Evolutionary conservation across 2,329 filamentous ascomycete species (phyloP).

Genomic region (Beauveria pseudobassiana): DNA sequence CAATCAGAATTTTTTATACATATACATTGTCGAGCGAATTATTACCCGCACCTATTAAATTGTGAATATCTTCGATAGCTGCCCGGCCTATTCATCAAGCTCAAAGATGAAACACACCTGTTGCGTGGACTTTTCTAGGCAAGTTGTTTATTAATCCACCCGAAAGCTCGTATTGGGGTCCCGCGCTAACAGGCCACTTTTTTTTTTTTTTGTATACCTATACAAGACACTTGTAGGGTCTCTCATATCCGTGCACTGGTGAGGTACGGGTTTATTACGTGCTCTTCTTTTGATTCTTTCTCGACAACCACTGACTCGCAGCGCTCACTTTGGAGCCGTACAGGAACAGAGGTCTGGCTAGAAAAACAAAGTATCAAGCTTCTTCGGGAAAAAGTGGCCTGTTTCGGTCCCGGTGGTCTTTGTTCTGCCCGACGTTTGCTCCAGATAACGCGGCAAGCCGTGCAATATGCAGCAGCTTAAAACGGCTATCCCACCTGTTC

Average conservation of each 20-base stretch:
- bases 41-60: too few relatives aligned
- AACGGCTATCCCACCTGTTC: constrained; percentile 32
- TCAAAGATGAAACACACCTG: constrained; percentile 35
- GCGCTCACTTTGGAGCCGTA: constrained; percentile 35
- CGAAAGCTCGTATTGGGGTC: too few relatives aligned
- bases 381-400: constrained; percentile 40
- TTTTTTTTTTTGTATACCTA: too few relatives aligned
- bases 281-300: neutral
- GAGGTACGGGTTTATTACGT: constrained; percentile 31
- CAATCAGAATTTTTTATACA: too few relatives aligned
- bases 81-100: neutral
- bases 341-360: constrained; percentile 55
- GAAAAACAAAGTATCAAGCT: constrained; percentile 52
- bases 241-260: constrained; percentile 38
- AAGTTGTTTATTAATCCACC: neutral
- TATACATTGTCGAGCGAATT: too few relatives aligned
- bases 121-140: constrained; percentile 60
- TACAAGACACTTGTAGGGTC: too few relatives aligned
- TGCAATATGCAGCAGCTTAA: constrained; percentile 52
- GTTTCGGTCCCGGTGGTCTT: constrained; percentile 43
- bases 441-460: constrained; percentile 53
- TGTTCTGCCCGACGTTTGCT: constrained; percentile 54
- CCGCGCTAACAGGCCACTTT: too few relatives aligned
- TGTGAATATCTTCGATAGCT: constrained; percentile 29
- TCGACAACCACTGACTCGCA: too few relatives aligned